Evolutionary conservation across 768 basidiomycete genomes (phyloP).

Genomic region (Pleurotus sapidus): DNA sequence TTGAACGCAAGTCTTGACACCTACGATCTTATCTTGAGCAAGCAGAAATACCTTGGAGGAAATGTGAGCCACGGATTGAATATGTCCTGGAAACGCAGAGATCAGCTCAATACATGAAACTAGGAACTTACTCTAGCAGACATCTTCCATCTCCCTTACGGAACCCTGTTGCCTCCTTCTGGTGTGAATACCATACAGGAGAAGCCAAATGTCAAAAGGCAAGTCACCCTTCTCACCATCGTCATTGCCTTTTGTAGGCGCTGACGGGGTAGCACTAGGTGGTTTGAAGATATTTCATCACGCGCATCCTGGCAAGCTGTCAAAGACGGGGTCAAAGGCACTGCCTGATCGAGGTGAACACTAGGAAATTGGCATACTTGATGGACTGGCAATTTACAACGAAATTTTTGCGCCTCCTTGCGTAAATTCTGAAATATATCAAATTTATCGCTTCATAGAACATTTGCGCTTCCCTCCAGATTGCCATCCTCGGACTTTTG

Average conservation of each 20-base stretch:
- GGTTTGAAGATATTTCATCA: conserved; percentile 30
- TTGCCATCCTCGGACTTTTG: too few relatives aligned
- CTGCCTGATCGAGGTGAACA: neutral
- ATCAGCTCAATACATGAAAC: neutral
- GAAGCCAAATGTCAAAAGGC: conserved; percentile 45
- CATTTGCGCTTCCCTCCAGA: too few relatives aligned
- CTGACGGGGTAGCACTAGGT: conserved; percentile 11
- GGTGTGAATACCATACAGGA: conserved; percentile 28
- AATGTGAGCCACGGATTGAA: conserved; percentile 32
- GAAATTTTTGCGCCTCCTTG: too few relatives aligned
- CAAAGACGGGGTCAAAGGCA: conserved; percentile 29
- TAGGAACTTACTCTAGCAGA: conserved; percentile 52
- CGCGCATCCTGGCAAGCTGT: conserved; percentile 49
- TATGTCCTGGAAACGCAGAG: neutral
- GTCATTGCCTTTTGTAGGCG: neutral
- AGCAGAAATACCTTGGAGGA: conserved; percentile 52
- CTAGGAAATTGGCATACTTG: too few relatives aligned
- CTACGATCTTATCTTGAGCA: conserved; percentile 56
- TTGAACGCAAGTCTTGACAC: conserved; percentile 43
- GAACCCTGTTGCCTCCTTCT: conserved; percentile 11
- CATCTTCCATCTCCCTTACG: conserved; percentile 53
- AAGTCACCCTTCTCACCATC: neutral
- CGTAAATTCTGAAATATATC: too few relatives aligned
- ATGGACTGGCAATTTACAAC: too few relatives aligned
- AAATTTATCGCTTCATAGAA: too few relatives aligned